phyloP scores from a whole-genome alignment of 2,329 filamentous ascomycete species.

The Phialemonium atrogriseum region DNA sequence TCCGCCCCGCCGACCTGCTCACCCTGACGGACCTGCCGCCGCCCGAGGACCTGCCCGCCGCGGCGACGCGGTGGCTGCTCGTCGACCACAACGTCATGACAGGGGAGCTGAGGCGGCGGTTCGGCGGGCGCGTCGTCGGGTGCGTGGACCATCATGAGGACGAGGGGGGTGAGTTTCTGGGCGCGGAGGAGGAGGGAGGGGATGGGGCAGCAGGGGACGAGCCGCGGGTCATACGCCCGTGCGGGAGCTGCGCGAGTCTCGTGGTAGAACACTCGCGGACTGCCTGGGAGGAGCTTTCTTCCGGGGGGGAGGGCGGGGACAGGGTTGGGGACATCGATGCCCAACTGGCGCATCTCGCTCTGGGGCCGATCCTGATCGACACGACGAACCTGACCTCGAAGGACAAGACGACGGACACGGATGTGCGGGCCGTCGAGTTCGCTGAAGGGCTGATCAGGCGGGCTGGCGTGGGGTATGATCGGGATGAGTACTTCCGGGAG shows the following conservation, averaged over 20 bases:
- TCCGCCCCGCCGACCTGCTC: slow-evolving; percentile 54
- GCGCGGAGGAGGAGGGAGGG: no score
- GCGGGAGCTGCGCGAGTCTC: slow-evolving; percentile 67
- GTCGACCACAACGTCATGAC: slow-evolving; percentile 75
- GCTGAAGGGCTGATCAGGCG: slow-evolving; percentile 36
- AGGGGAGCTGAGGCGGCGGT: slow-evolving; percentile 48
- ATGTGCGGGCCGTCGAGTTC: slow-evolving; percentile 48
- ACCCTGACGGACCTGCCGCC: slow-evolving; percentile 44
- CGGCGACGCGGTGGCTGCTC: slow-evolving; percentile 60
- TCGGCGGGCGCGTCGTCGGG: slow-evolving; percentile 45
- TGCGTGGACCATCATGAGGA: slow-evolving; percentile 77
- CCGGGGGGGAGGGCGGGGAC: slow-evolving; percentile 28
- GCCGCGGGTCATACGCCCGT: slow-evolving; percentile 54
- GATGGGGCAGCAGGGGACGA: no score
- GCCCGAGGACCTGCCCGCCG: slow-evolving; percentile 31
- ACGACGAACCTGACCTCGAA: slow-evolving; percentile 56
- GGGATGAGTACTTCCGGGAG: slow-evolving; percentile 47
- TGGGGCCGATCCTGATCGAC: slow-evolving; percentile 67
- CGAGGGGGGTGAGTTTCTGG: slow-evolving; percentile 44
- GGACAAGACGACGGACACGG: slow-evolving; percentile 57
- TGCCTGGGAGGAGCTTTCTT: slow-evolving; percentile 46
- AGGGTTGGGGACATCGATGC: slow-evolving; percentile 32
- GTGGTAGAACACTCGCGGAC: slow-evolving; percentile 51
- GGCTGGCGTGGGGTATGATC: slow-evolving; percentile 35
- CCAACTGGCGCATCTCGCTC: slow-evolving; percentile 56